A percentile compares a stretch with the other conserved stretches of the same genome.
These are phyloP conservation scores for Purpureocillium takamizusanense DNA, from an alignment of 2,329 filamentous ascomycete species.

Conservation along the genomic window DNA sequence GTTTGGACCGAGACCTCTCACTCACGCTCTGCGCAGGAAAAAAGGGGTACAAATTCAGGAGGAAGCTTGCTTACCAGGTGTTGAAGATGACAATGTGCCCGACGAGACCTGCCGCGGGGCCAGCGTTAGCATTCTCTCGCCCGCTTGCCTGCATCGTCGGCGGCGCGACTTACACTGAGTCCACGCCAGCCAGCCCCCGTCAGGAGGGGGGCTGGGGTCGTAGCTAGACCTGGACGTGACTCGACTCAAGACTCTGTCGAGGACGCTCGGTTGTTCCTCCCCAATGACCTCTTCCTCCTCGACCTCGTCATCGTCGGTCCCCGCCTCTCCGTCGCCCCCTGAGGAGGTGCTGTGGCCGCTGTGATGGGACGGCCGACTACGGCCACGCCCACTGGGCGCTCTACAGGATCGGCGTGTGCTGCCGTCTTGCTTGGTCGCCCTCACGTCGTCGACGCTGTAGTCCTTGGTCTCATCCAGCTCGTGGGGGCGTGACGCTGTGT, in stretches of 20 bases:
- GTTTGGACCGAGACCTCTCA: too few relatives aligned
- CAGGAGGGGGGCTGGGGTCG: conserved; percentile 38
- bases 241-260: conserved; percentile 30
- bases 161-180: conserved; percentile 23
- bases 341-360: too few relatives aligned
- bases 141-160: too few relatives aligned
- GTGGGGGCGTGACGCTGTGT: too few relatives aligned
- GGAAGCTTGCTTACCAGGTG: conserved; percentile 28
- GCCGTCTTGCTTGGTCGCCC: too few relatives aligned
- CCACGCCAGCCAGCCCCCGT: conserved; percentile 41
- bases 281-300: conserved; percentile 4
- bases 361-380: too few relatives aligned
- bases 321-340: background rate
- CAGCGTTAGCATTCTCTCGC: background rate
- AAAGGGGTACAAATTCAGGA: background rate
- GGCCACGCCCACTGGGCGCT: too few relatives aligned
- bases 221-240: conserved; percentile 29
- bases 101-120: conserved; percentile 8
- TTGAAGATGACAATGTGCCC: conserved; percentile 39
- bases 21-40: too few relatives aligned
- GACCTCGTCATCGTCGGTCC: background rate
- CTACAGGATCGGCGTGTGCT: too few relatives aligned
- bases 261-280: conserved; percentile 9
- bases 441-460: too few relatives aligned
- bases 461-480: too few relatives aligned